Evolutionary conservation across 2,329 filamentous ascomycete genomes (phyloP).

Genomic region (Ceratocystis cacaofunesta): DNA sequence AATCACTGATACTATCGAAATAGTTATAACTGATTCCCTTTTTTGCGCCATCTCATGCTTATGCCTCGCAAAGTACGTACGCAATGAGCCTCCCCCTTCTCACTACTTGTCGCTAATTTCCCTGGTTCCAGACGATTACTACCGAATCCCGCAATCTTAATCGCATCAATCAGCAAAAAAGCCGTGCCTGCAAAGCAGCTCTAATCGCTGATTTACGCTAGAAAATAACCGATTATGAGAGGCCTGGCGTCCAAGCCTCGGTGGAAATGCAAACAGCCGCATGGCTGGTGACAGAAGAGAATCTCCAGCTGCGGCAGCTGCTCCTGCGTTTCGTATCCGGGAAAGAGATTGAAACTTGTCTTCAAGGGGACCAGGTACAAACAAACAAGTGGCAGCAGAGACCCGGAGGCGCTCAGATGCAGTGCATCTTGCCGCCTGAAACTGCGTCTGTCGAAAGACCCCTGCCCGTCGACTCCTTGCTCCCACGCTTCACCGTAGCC

Average conservation of each 20-base stretch:
- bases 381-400: background rate
- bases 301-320: background rate
- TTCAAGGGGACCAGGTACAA: background rate
- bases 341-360: constrained; percentile 3
- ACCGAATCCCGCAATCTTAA: constrained; percentile 7
- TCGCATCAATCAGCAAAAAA: constrained; percentile 8
- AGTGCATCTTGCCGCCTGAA: background rate
- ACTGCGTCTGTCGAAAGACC: background rate
- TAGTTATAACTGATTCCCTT: too few species aligned
- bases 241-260: constrained; percentile 8
- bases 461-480: too few species aligned
- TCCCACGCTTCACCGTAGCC: background rate
- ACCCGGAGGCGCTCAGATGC: background rate
- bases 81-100: background rate
- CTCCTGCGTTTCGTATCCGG: background rate
- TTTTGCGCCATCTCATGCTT: too few species aligned
- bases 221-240: background rate
- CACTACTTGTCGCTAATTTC: background rate
- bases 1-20: background rate
- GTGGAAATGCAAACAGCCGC: constrained; percentile 6
- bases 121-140: background rate
- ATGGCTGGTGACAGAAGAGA: background rate
- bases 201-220: constrained; percentile 7
- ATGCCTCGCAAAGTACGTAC: background rate
- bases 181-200: constrained; percentile 12